These are phyloP conservation scores for Hericium coralloides DNA, from an alignment of 768 basidiomycete genomes.

Conservation along the genomic window DNA sequence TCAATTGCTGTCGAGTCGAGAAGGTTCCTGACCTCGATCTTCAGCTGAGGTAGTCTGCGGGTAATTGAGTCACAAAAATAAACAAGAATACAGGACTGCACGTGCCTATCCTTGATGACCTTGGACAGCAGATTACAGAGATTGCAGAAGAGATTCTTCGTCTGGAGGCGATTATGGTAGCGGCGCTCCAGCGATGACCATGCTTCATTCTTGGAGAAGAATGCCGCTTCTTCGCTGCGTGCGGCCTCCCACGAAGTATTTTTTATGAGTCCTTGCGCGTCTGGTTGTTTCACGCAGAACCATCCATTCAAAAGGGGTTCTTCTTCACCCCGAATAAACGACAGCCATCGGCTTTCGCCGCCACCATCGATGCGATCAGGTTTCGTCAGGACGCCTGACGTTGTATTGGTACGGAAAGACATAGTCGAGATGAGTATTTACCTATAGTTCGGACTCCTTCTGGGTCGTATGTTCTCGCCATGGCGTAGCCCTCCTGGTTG, in stretches of 20 bases:
- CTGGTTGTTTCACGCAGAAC: constrained; percentile 38
- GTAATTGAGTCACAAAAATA: neutral
- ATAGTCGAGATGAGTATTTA: constrained; percentile 15
- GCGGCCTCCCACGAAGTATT: constrained; percentile 56
- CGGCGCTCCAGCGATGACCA: constrained; percentile 46
- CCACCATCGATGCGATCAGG: constrained; percentile 56
- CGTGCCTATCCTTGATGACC: constrained; percentile 51
- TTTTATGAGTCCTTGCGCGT: constrained; percentile 37
- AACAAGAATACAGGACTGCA: neutral
- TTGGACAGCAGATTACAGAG: constrained; percentile 55
- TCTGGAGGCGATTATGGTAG: constrained; percentile 47
- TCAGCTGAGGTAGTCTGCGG: constrained; percentile 51
- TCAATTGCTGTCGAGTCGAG: constrained; percentile 30
- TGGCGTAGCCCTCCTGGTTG: constrained; percentile 65
- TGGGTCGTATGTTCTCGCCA: constrained; percentile 53
- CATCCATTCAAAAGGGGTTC: constrained; percentile 46
- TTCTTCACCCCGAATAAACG: constrained; percentile 45
- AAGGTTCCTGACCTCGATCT: constrained; percentile 42
- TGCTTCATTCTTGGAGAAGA: constrained; percentile 41
- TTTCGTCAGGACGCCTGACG: constrained; percentile 62
- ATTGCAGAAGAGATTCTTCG: constrained; percentile 43
- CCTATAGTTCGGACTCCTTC: constrained; percentile 64
- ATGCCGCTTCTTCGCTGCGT: constrained; percentile 44
- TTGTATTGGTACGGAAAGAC: neutral
- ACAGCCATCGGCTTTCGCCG: constrained; percentile 48